Evolutionary conservation across 75 land plant species (phyloP).

Genomic region (Sequoiadendron giganteum): DNA sequence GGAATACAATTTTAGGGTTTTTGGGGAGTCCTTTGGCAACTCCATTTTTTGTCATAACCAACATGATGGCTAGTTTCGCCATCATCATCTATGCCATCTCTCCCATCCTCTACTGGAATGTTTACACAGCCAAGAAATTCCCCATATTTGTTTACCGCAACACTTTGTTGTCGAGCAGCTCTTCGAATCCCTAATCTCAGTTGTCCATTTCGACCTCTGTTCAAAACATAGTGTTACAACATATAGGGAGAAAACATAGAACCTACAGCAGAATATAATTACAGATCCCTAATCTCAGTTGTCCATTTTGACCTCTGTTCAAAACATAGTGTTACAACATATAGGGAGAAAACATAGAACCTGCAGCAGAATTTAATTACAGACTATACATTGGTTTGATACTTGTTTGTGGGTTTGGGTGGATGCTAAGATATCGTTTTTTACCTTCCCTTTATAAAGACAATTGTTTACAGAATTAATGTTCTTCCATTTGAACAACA

Average conservation of each 20-base stretch:
- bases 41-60: constrained; percentile 63
- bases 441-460: not conserved
- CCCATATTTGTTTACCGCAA: constrained; percentile 20
- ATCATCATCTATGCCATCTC: constrained; percentile 46
- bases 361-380: not conserved
- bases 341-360: not conserved
- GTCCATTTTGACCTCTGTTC: constrained; percentile 72
- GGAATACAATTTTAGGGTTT: constrained; percentile 50
- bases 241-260: too few species aligned
- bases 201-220: too few species aligned
- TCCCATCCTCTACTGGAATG: constrained; percentile 26
- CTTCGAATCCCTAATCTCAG: too few species aligned
- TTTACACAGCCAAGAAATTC: constrained; percentile 27
- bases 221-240: too few species aligned
- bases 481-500: not conserved
- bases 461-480: not conserved
- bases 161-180: too few species aligned
- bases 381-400: not conserved
- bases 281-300: constrained; percentile 70
- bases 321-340: not conserved
- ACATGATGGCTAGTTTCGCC: constrained; percentile 52
- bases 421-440: not conserved
- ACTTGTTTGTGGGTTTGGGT: not conserved
- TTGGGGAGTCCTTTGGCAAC: constrained; percentile 62
- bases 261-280: too few species aligned